These are phyloP conservation scores for Lasiodiplodia citricola DNA, from an alignment of 2,329 filamentous ascomycete genomes.

Conservation along the genomic window DNA sequence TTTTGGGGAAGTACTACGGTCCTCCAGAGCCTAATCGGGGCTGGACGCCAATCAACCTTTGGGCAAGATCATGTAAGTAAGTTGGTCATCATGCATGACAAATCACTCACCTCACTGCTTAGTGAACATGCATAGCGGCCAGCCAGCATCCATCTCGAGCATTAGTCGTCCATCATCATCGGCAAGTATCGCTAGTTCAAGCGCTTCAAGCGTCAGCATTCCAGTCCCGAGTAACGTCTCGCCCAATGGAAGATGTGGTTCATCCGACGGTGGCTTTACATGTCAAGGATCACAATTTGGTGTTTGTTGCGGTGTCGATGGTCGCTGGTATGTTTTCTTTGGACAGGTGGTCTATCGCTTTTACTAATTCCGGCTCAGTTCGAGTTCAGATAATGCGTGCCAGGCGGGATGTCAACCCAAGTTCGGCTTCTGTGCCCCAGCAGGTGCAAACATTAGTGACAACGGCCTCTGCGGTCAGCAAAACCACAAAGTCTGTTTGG, in stretches of 20 bases:
- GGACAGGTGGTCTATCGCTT: too few relatives aligned
- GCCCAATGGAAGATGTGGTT: constrained; percentile 2
- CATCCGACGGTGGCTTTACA: neutral
- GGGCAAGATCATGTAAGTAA: constrained; percentile 6
- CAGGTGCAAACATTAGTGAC: neutral
- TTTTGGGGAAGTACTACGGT: constrained; percentile 38
- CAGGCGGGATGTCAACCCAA: constrained; percentile 1
- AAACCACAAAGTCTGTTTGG: constrained; percentile 20
- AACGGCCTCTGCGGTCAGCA: neutral
- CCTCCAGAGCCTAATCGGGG: constrained; percentile 30
- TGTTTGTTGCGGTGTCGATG: neutral
- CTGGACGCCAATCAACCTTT: constrained; percentile 37
- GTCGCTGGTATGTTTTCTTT: constrained; percentile 1
- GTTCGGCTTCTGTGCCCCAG: constrained; percentile 10
- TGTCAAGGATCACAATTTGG: constrained; percentile 3
- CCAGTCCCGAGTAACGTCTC: constrained; percentile 4
- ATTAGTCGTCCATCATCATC: neutral
- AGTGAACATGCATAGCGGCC: constrained; percentile 6
- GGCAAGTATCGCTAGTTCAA: neutral
- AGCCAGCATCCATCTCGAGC: neutral
- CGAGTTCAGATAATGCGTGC: neutral
- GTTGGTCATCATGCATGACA: neutral
- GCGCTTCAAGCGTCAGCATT: constrained; percentile 3
- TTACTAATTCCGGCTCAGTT: neutral
- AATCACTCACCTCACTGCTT: neutral